Evolutionary conservation across 1,284 basidiomycete species (phyloP), one percentile per base, ranked within the genome.

Genomic region (Sporisorium graminicola): DNA sequence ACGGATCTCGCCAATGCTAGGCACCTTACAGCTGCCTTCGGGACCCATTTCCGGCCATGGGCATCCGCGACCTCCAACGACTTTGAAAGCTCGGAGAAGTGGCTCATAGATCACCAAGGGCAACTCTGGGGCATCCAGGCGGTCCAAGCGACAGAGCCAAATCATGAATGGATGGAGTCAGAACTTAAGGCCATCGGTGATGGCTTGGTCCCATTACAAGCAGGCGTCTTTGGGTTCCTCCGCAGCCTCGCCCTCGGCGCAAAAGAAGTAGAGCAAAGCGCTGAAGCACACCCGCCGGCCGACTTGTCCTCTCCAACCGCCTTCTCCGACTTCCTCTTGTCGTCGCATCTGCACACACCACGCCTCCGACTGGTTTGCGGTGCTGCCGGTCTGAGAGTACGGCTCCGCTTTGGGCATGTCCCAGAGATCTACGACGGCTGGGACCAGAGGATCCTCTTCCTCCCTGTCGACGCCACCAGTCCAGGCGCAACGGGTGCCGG

Each of bases 271-370:
- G 91, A 90, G 80, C 93, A 93, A 81, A 90, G 93, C 90, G 91
- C 92, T 2, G 92, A 93, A 86, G 92, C 92, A 2, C 90, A 90
- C 1, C 92, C 94, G 40, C 91, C 93, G 79, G 89, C 90, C 8
- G 92, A 93, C 44, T 57, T 61, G n/a, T 68, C 58, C 13, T 65
- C 72, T 55, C 64, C 65, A 35, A 64, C 77, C 0, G 66, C 65
- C 31, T 78, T 71, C 51, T 92, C 92, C 13, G 88, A 90, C 13
- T 93, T 93, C 80, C 89, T 90, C 4, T 86, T 92, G 65, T 92
- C 92, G 1, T 89, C 90, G 0, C 91, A 92, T 82, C 87, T 92
- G 14, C 91, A 92, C 82, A 88, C 88, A 2, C 91, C 92, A 14
- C 86, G 88, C 12, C 84, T 94, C 37, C 91, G 92, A 6, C 87